Percentiles rank a stretch among this genome's conserved stretches.
phyloP scores from a whole-genome alignment of 352 stramenopile genomes.

The Globisporangium mamillatum region DNA sequence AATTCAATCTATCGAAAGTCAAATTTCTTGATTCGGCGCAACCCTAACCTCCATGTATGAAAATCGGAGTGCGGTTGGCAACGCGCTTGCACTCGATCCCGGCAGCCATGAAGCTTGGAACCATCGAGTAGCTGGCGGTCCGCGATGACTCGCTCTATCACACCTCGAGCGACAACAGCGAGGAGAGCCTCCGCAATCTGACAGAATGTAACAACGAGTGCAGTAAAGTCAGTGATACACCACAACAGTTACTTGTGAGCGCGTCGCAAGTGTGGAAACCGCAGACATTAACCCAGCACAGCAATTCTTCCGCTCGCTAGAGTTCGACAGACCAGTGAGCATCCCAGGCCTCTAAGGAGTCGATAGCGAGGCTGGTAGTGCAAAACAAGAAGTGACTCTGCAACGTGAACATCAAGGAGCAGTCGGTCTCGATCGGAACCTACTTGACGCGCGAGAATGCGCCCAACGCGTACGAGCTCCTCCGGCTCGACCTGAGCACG shows the following conservation, averaged over 20 bases:
- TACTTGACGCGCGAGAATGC: slow-evolving; percentile 36
- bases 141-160: too few relatives aligned
- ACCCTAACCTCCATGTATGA: too few relatives aligned
- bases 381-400: slow-evolving; percentile 34
- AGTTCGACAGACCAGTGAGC: slow-evolving; percentile 24
- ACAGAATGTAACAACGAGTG: too few relatives aligned
- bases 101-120: too few relatives aligned
- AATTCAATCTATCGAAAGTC: too few relatives aligned
- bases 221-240: too few relatives aligned
- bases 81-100: too few relatives aligned
- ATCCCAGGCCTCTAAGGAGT: slow-evolving; percentile 44
- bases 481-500: slow-evolving; percentile 26
- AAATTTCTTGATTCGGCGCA: too few relatives aligned
- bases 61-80: too few relatives aligned
- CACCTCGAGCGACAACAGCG: too few relatives aligned
- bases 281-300: background rate
- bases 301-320: slow-evolving; percentile 25
- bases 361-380: background rate
- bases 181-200: too few relatives aligned
- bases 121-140: too few relatives aligned
- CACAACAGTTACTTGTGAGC: background rate
- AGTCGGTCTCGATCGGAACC: slow-evolving; percentile 37
- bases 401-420: slow-evolving; percentile 46
- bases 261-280: background rate
- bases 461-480: slow-evolving; percentile 40